Conservation (phyloP, 805 yeast genomes). For the Suhomyces pyralidae region DNA sequence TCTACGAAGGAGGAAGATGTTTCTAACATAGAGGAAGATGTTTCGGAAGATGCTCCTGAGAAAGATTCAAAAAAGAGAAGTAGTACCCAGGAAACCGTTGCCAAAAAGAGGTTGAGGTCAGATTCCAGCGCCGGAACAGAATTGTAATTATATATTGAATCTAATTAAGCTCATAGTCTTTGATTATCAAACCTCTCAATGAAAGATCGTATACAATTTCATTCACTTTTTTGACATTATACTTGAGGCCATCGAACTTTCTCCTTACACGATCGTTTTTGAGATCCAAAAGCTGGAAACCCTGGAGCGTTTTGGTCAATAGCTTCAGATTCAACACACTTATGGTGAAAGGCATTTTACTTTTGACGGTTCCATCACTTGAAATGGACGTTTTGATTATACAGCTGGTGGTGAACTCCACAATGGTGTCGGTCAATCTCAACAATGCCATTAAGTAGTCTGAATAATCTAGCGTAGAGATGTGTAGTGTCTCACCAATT, state of each 20-base stretch:
- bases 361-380: neutral
- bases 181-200: constrained; percentile 5
- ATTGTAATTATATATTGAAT: neutral
- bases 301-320: constrained; percentile 21
- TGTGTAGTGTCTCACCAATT: constrained; percentile 9
- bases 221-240: constrained; percentile 24
- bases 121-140: neutral
- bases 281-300: constrained; percentile 27
- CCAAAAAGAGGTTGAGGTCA: neutral
- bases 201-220: constrained; percentile 16
- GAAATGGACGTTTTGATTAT: constrained; percentile 19
- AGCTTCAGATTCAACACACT: constrained; percentile 20
- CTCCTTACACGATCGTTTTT: constrained; percentile 27
- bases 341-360: constrained; percentile 14
- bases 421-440: constrained; percentile 19
- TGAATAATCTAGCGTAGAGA: constrained; percentile 16
- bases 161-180: neutral
- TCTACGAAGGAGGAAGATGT: neutral
- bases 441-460: constrained; percentile 22
- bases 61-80: neutral
- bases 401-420: constrained; percentile 23
- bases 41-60: neutral
- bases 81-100: neutral
- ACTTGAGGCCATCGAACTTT: constrained; percentile 28
- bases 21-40: neutral